phyloP scores from a whole-genome alignment of 2,329 filamentous ascomycete genomes.

The Exutisphaerella laricina region DNA sequence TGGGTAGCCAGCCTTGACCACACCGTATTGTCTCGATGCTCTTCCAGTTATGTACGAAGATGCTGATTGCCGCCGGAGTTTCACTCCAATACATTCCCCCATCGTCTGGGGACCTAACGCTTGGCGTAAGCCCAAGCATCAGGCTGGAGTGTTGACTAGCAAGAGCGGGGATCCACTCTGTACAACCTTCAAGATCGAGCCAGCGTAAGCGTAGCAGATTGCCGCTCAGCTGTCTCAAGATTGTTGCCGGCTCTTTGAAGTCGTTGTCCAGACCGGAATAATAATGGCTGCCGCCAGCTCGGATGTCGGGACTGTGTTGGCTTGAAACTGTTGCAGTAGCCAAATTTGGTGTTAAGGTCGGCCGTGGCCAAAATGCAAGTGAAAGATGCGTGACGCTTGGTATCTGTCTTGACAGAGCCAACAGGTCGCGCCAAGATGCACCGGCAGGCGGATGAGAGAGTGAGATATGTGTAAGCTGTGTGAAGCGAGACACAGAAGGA shows the following conservation, averaged over 20 bases:
- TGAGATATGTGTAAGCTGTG: constrained; percentile 53
- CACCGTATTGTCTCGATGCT: constrained; percentile 39
- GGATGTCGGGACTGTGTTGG: constrained; percentile 38
- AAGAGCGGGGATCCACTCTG: constrained; percentile 50
- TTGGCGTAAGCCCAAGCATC: constrained; percentile 6
- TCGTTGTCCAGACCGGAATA: constrained; percentile 52
- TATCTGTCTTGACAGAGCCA: constrained; percentile 48
- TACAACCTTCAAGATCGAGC: constrained; percentile 58
- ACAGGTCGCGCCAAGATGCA: constrained; percentile 52
- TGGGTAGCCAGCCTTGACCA: constrained; percentile 43
- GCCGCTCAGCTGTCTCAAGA: constrained; percentile 52
- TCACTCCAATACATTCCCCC: too few species aligned
- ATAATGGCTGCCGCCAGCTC: constrained; percentile 48
- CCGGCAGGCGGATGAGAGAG: constrained; percentile 48
- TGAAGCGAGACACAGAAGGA: constrained; percentile 39
- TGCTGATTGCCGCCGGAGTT: constrained; percentile 27
- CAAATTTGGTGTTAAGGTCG: constrained; percentile 52
- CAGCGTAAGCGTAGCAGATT: constrained; percentile 55
- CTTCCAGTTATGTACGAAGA: constrained; percentile 41
- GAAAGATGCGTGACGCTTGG: constrained; percentile 58
- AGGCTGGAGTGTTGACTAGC: constrained; percentile 7
- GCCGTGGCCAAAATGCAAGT: constrained; percentile 57
- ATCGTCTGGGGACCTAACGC: too few species aligned
- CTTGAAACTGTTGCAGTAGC: constrained; percentile 41
- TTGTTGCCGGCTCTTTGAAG: constrained; percentile 51